These are phyloP conservation scores for Gossypium schwendimanii DNA, from an alignment of 441 rosid species.

Conservation along the genomic window DNA sequence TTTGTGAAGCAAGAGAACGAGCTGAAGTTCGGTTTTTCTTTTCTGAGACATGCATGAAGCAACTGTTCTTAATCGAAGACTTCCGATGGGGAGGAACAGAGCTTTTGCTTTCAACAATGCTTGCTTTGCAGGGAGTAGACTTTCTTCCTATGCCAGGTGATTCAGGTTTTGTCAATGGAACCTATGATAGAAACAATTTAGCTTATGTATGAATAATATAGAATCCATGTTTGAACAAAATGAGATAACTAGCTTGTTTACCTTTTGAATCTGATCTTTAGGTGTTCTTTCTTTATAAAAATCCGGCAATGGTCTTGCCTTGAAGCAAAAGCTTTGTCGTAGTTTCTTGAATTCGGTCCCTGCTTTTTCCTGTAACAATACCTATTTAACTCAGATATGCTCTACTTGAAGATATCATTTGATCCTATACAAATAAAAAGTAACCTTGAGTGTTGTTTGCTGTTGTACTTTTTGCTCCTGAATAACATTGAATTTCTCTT, in stretches of 20 bases:
- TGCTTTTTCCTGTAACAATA: slow-evolving; percentile 43
- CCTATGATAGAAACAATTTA: slow-evolving; percentile 19
- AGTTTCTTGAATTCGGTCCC: slow-evolving; percentile 54
- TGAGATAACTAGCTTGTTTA: slow-evolving; percentile 12
- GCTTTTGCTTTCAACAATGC: slow-evolving; percentile 11
- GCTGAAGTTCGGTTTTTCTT: slow-evolving; percentile 23
- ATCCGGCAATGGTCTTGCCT: slow-evolving; percentile 77
- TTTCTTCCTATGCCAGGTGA: slow-evolving; percentile 23
- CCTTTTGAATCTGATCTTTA: slow-evolving; percentile 41
- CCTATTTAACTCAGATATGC: neutral
- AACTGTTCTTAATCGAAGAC: slow-evolving; percentile 19
- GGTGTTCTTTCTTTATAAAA: slow-evolving; percentile 60
- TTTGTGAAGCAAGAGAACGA: slow-evolving; percentile 22
- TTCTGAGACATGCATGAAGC: slow-evolving; percentile 20
- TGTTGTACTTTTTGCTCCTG: slow-evolving; percentile 38
- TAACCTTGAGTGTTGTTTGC: slow-evolving; percentile 46
- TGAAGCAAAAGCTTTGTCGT: slow-evolving; percentile 68
- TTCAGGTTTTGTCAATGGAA: slow-evolving; percentile 19
- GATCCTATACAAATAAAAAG: neutral
- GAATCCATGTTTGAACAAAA: neutral
- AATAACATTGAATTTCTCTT: slow-evolving; percentile 67
- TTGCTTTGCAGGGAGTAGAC: slow-evolving; percentile 14
- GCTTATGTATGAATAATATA: neutral
- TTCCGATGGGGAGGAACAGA: slow-evolving; percentile 22
- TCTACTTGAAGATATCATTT: neutral